These are phyloP conservation scores for Begonia masoniana DNA, from an alignment of 306 rosid genomes.

Conservation along the genomic window DNA sequence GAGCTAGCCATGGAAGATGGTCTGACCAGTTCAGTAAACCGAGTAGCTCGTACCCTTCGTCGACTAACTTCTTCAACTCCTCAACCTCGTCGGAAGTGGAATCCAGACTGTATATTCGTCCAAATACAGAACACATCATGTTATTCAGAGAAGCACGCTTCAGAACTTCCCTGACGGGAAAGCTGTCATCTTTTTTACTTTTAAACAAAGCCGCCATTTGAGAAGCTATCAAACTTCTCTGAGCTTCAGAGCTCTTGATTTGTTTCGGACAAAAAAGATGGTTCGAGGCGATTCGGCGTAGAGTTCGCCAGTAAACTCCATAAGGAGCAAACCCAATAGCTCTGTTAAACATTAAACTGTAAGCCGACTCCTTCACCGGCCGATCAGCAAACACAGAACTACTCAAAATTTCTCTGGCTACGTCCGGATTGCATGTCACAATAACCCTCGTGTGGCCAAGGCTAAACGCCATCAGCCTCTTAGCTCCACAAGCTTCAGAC, in stretches of 20 bases:
- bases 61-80: conserved; percentile 44
- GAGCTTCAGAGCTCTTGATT: conserved; percentile 51
- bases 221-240: conserved; percentile 34
- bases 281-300: conserved; percentile 51
- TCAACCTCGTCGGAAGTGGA: conserved; percentile 17
- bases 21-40: conserved; percentile 84
- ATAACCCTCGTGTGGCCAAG: conserved; percentile 58
- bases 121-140: conserved; percentile 89
- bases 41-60: conserved; percentile 68
- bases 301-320: conserved; percentile 80
- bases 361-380: conserved; percentile 82
- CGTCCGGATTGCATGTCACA: conserved; percentile 59
- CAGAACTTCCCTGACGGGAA: conserved; percentile 22
- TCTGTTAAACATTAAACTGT: conserved; percentile 69
- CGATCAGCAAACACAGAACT: conserved; percentile 76
- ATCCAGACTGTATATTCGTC: conserved; percentile 23
- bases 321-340: conserved; percentile 91
- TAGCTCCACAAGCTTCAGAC: conserved; percentile 46
- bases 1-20: conserved; percentile 59
- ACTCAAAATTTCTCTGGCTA: conserved; percentile 61
- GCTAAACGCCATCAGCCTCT: conserved; percentile 82
- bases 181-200: background rate
- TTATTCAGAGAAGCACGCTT: conserved; percentile 54
- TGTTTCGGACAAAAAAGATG: conserved; percentile 86
- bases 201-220: conserved; percentile 27